Percentiles rank a stretch among this genome's conserved stretches.
These are phyloP conservation scores for Chlamydomonas asymmetrica DNA, from an alignment of 139 green algal species.

Conservation along the genomic window DNA sequence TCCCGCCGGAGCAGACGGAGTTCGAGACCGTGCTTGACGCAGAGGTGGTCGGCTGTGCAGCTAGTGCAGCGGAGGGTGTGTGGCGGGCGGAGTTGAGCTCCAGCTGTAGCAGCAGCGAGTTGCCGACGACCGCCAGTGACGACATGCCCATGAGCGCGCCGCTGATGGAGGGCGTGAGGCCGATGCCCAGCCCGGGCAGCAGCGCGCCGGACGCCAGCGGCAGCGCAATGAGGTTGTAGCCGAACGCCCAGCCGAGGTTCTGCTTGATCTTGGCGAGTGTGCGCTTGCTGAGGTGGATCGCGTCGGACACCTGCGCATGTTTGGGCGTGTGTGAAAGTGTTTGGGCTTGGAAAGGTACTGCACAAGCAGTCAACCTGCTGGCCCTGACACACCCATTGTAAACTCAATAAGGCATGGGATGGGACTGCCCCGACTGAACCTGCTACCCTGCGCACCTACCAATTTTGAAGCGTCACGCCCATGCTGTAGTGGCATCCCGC, in stretches of 20 bases:
- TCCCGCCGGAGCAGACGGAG: too few species aligned
- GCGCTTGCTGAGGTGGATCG: slow-evolving; percentile 65
- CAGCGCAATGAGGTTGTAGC: slow-evolving; percentile 84
- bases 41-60: too few species aligned
- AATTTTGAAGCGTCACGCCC: too few species aligned
- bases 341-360: too few species aligned
- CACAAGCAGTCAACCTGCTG: too few species aligned
- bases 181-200: slow-evolving; percentile 51
- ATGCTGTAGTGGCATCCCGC: too few species aligned
- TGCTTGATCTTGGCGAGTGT: slow-evolving; percentile 88
- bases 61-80: too few species aligned
- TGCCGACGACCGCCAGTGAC: slow-evolving; percentile 82
- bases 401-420: too few species aligned
- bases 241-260: slow-evolving; percentile 90
- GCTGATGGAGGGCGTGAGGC: slow-evolving; percentile 53
- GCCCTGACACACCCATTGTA: too few species aligned
- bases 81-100: slow-evolving; percentile 42
- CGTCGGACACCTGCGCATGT: slow-evolving; percentile 72
- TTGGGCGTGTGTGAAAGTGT: not conserved
- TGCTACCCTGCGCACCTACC: too few species aligned
- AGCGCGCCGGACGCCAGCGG: slow-evolving; percentile 61
- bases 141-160: slow-evolving; percentile 85
- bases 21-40: too few species aligned
- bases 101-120: slow-evolving; percentile 81
- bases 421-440: too few species aligned